phyloP scores from a whole-genome alignment of 768 basidiomycete genomes.

The Paxillus involutus region DNA sequence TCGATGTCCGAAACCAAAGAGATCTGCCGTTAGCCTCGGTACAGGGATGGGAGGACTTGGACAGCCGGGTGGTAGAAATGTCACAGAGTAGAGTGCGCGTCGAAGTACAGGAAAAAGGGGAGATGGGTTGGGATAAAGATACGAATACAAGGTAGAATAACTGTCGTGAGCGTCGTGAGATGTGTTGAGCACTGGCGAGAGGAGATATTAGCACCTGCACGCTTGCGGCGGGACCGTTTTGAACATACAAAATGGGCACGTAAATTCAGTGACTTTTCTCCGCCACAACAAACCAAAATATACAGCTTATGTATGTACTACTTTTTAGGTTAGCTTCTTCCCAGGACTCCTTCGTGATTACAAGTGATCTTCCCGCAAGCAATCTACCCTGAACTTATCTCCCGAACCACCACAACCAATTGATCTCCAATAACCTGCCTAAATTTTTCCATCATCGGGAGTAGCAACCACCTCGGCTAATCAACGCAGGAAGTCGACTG shows the following conservation, averaged over 20 bases:
- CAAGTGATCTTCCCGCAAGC: too few species aligned
- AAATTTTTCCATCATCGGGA: too few species aligned
- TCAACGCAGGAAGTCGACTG: too few species aligned
- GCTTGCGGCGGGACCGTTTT: conserved; percentile 10
- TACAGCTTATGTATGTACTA: background rate
- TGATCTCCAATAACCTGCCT: too few species aligned
- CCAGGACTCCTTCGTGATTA: too few species aligned
- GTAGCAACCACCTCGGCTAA: too few species aligned
- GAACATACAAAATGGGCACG: conserved; percentile 19
- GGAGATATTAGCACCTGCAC: background rate
- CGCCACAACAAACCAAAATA: conserved; percentile 29
- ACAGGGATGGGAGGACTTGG: background rate
- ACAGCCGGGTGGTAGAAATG: background rate
- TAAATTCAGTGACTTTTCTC: background rate
- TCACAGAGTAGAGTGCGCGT: background rate
- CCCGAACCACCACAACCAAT: too few species aligned
- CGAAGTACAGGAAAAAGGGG: conserved; percentile 3
- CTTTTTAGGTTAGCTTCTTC: too few species aligned
- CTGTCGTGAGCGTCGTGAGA: conserved; percentile 31
- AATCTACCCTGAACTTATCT: too few species aligned
- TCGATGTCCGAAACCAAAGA: conserved; percentile 1
- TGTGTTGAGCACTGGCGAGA: conserved; percentile 8
- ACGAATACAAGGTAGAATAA: conserved; percentile 20
- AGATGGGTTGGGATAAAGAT: conserved; percentile 3
- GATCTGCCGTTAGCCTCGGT: background rate